phyloP scores from a whole-genome alignment of 495 filamentous ascomycete species.

The Articulospora tetracladia region DNA sequence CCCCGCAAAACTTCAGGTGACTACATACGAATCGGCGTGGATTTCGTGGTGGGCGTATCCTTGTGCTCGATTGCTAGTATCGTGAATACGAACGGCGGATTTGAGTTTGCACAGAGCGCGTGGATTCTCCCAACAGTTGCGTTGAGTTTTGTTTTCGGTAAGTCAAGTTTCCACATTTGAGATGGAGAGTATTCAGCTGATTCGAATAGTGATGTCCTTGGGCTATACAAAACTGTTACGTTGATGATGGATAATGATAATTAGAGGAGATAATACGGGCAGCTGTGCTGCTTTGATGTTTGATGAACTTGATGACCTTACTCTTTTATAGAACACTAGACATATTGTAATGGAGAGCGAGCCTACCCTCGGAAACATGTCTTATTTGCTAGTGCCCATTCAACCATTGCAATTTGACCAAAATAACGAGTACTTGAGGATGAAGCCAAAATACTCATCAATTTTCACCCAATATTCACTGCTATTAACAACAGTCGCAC shows the following conservation, averaged over 20 bases:
- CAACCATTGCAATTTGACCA: too few relatives aligned
- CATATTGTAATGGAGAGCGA: neutral
- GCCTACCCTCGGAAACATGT: too few relatives aligned
- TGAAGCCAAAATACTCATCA: too few relatives aligned
- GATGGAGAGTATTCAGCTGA: neutral
- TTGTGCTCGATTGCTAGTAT: slow-evolving; percentile 24
- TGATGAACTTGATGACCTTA: neutral
- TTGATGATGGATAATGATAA: too few relatives aligned
- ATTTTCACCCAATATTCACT: too few relatives aligned
- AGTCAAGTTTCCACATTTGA: too few relatives aligned
- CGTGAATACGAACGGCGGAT: slow-evolving; percentile 21
- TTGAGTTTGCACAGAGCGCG: slow-evolving; percentile 24
- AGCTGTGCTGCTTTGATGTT: slow-evolving; percentile 1
- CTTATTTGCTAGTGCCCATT: too few relatives aligned
- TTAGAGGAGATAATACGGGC: neutral
- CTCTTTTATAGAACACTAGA: neutral
- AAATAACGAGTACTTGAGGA: too few relatives aligned
- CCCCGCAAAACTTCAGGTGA: slow-evolving; percentile 27
- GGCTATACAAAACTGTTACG: neutral
- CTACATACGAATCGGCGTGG: slow-evolving; percentile 5
- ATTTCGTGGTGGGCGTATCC: slow-evolving; percentile 4
- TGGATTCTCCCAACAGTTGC: slow-evolving; percentile 39
- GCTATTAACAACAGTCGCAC: too few relatives aligned
- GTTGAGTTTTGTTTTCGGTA: slow-evolving; percentile 28
- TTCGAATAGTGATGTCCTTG: neutral